Evolutionary conservation across 805 yeast species (phyloP).

Genomic region (Ogataea saltuana): DNA sequence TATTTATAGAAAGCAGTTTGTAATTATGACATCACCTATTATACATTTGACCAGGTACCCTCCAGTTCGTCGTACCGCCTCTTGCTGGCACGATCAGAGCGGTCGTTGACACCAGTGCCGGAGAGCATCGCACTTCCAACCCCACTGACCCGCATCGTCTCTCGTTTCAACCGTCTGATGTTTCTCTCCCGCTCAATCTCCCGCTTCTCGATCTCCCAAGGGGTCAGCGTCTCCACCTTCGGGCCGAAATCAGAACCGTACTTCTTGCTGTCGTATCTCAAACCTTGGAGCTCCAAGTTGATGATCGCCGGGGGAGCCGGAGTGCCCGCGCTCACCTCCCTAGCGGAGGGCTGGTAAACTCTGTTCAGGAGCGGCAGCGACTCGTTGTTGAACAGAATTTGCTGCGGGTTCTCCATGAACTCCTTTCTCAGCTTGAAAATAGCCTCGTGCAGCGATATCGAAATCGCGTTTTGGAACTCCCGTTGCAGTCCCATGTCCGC

Average conservation of each 20-base stretch:
- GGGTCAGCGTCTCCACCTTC: conserved; percentile 77
- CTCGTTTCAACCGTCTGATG: conserved; percentile 88
- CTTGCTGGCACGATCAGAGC: conserved; percentile 25
- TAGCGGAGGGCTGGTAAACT: conserved; percentile 32
- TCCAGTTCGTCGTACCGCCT: conserved; percentile 38
- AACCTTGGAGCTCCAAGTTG: conserved; percentile 40
- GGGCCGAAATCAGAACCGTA: conserved; percentile 89
- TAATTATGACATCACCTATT: too few species aligned
- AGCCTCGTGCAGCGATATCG: conserved; percentile 83
- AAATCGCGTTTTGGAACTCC: conserved; percentile 87
- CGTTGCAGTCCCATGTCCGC: conserved; percentile 79
- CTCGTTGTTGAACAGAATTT: conserved; percentile 36
- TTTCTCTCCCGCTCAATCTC: conserved; percentile 94
- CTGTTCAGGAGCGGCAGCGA: conserved; percentile 37
- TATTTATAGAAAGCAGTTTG: too few species aligned
- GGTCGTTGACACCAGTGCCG: too few species aligned
- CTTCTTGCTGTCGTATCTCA: conserved; percentile 71
- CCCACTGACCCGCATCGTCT: conserved; percentile 70
- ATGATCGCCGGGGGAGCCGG: conserved; percentile 9
- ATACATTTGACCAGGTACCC: conserved; percentile 36
- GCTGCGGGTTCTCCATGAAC: conserved; percentile 58
- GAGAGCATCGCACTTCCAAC: conserved; percentile 38
- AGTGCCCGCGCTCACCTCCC: conserved; percentile 15
- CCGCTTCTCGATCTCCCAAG: conserved; percentile 91
- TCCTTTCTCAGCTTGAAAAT: conserved; percentile 77